Evolutionary conservation across 176 grass and related monocot species (phyloP).

Genomic region (Raddia guianensis): DNA sequence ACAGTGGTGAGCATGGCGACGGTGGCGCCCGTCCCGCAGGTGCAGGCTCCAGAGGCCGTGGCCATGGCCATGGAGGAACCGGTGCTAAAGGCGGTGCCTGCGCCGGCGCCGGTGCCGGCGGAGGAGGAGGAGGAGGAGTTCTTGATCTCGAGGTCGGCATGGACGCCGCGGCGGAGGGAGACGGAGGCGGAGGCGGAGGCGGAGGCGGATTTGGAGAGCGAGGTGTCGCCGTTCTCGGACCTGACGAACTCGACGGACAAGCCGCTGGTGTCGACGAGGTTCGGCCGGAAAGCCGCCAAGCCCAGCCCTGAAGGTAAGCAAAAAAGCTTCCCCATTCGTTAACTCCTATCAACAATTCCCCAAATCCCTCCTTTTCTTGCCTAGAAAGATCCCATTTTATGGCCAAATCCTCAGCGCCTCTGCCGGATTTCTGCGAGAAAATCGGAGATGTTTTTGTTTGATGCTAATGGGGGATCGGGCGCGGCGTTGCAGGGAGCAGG

Average conservation of each 20-base stretch:
- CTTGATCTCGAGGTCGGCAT: constrained; percentile 58
- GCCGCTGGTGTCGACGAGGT: constrained; percentile 59
- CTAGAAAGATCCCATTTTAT: not conserved
- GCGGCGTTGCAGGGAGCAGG: constrained; percentile 45
- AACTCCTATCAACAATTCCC: not conserved
- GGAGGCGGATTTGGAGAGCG: constrained; percentile 4
- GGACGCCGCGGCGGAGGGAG: constrained; percentile 49
- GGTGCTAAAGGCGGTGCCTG: not conserved
- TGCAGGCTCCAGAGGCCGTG: not conserved
- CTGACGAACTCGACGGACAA: constrained; percentile 61
- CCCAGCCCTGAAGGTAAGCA: constrained; percentile 77
- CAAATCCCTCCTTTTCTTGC: not conserved
- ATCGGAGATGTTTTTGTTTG: not conserved
- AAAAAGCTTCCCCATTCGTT: not conserved
- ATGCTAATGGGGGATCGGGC: not conserved
- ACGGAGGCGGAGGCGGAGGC: not conserved
- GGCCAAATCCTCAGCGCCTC: not conserved
- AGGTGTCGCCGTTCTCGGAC: constrained; percentile 37
- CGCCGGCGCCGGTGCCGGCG: not conserved
- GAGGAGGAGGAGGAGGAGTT: constrained; percentile 45
- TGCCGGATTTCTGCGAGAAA: not conserved
- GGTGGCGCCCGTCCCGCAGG: not conserved
- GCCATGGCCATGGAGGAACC: not conserved
- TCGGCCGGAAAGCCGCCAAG: constrained; percentile 60
- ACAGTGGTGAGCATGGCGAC: not conserved